These are phyloP conservation scores for Starmerella scarabaei DNA, from an alignment of 805 yeast genomes.

Conservation along the genomic window DNA sequence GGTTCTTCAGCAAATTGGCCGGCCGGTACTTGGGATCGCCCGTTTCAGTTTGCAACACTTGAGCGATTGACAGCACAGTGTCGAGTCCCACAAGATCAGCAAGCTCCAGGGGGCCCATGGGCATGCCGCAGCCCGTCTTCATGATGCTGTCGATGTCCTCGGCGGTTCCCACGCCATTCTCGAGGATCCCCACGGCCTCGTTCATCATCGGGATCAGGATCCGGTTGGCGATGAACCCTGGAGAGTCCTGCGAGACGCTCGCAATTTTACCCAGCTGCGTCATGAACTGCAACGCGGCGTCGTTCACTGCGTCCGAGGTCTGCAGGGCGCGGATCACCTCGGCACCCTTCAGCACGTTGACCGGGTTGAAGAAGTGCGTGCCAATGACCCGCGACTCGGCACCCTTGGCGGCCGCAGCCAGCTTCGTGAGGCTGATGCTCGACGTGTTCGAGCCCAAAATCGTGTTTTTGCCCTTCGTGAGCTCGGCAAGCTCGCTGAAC, in stretches of 20 bases:
- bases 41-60: conserved; percentile 30
- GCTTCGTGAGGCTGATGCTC: conserved; percentile 32
- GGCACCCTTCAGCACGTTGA: conserved; percentile 34
- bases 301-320: conserved; percentile 29
- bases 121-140: conserved; percentile 37
- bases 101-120: conserved; percentile 34
- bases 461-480: conserved; percentile 19
- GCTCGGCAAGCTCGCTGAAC: conserved; percentile 27
- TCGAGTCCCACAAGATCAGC: conserved; percentile 36
- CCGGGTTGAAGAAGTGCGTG: conserved; percentile 36
- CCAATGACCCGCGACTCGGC: conserved; percentile 33
- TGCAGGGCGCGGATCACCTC: conserved; percentile 33
- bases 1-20: conserved; percentile 27
- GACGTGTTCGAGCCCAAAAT: conserved; percentile 34
- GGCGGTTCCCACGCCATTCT: conserved; percentile 30
- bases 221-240: conserved; percentile 35
- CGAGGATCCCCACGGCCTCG: conserved; percentile 32
- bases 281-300: conserved; percentile 25
- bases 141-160: conserved; percentile 34
- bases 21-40: conserved; percentile 35
- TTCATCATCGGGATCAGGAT: conserved; percentile 34
- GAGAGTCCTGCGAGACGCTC: conserved; percentile 30
- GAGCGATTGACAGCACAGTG: conserved; percentile 33
- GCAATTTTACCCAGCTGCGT: conserved; percentile 29
- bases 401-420: conserved; percentile 33